Conservation (phyloP, 306 rosid species). For the Ormosia emarginata region DNA sequence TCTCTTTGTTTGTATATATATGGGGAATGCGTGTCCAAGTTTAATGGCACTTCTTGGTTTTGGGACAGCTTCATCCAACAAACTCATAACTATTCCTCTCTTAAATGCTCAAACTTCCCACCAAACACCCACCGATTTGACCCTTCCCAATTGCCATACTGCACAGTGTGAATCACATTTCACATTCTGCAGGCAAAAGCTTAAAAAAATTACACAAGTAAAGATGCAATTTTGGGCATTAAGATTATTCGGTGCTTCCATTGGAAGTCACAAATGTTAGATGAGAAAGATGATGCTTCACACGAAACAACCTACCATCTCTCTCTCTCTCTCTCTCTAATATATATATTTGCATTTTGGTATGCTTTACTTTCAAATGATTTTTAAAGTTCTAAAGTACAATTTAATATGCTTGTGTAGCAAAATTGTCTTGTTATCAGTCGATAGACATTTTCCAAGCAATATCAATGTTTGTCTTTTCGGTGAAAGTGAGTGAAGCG, state of each 20-base stretch:
- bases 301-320: slow-evolving; percentile 26
- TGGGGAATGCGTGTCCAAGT: slow-evolving; percentile 5
- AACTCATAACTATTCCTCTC: slow-evolving; percentile 14
- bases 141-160: slow-evolving; percentile 18
- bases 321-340: background rate
- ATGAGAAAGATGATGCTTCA: slow-evolving; percentile 9
- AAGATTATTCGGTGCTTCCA: slow-evolving; percentile 1
- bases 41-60: background rate
- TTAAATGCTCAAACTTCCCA: slow-evolving; percentile 36
- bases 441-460: background rate
- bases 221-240: background rate
- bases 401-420: background rate
- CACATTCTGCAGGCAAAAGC: background rate
- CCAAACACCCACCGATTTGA: slow-evolving; percentile 27
- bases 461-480: background rate
- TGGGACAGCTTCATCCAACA: slow-evolving; percentile 27
- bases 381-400: background rate
- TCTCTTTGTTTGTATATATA: too few relatives aligned
- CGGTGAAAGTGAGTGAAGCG: background rate
- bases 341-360: background rate
- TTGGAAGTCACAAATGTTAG: slow-evolving; percentile 5
- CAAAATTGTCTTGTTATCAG: background rate
- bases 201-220: background rate
- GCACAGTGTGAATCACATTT: slow-evolving; percentile 4
- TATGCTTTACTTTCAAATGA: background rate